Conservation (phyloP, 2,329 filamentous ascomycete species). For the Trichoderma harzianum region DNA sequence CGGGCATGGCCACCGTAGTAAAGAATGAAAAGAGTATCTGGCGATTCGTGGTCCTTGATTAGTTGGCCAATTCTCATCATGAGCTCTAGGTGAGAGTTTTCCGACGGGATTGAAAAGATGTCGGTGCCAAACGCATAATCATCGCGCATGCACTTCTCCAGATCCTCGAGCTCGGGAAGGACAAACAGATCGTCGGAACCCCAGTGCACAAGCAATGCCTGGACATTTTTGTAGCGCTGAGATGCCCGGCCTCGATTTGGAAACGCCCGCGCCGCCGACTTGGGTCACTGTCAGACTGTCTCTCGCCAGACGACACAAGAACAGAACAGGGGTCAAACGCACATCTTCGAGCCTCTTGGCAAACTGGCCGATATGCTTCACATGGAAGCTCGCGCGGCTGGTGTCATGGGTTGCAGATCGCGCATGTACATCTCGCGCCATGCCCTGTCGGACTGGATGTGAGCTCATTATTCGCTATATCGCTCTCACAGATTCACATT, state of each 20-base stretch:
- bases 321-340: constrained; percentile 26
- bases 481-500: background rate
- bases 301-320: background rate
- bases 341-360: constrained; percentile 54
- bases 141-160: constrained; percentile 52
- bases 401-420: constrained; percentile 53
- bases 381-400: constrained; percentile 55
- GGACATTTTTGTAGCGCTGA: constrained; percentile 55
- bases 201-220: constrained; percentile 55
- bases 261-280: constrained; percentile 53
- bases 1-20: constrained; percentile 60
- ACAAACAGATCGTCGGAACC: constrained; percentile 57
- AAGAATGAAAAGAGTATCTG: constrained; percentile 54
- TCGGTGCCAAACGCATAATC: constrained; percentile 57
- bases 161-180: constrained; percentile 54
- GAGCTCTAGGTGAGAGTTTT: constrained; percentile 56
- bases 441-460: constrained; percentile 1
- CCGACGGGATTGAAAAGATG: constrained; percentile 55
- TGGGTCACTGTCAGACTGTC: constrained; percentile 26
- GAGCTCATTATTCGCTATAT: background rate
- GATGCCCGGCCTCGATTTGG: constrained; percentile 52
- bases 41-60: constrained; percentile 54
- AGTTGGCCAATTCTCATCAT: constrained; percentile 56
- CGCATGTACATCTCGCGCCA: constrained; percentile 25
- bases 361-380: constrained; percentile 54